Conservation (phyloP, 2,329 filamentous ascomycete genomes). For the Fusarium sp. region DNA sequence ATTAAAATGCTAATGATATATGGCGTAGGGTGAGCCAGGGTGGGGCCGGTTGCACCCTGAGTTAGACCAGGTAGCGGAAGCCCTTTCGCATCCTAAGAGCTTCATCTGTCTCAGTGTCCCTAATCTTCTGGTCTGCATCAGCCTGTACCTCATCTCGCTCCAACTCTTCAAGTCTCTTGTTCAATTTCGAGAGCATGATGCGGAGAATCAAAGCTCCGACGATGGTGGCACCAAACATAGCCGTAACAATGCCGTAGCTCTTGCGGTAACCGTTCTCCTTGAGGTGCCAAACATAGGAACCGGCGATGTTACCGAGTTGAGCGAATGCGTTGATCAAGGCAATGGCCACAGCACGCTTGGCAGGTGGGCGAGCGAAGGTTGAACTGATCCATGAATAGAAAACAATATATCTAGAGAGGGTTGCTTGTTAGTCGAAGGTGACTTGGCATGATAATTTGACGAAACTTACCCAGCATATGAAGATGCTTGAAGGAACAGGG, state of each 20-base stretch:
- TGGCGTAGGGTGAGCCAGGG: no score
- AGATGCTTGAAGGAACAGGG: constrained; percentile 72
- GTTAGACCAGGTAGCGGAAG: constrained; percentile 64
- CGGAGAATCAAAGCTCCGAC: constrained; percentile 66
- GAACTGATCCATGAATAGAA: constrained; percentile 73
- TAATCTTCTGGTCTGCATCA: constrained; percentile 57
- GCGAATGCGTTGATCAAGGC: constrained; percentile 73
- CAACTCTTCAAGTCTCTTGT: constrained; percentile 63
- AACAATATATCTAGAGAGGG: constrained; percentile 57
- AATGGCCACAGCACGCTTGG: constrained; percentile 74
- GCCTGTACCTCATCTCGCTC: constrained; percentile 56
- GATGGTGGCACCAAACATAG: constrained; percentile 75
- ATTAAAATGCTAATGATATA: no score
- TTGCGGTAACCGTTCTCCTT: constrained; percentile 73
- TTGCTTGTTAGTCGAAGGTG: no score
- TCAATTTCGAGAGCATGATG: constrained; percentile 62
- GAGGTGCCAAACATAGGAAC: constrained; percentile 75
- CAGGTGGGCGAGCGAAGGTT: constrained; percentile 71
- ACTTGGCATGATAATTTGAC: no score
- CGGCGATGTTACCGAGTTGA: constrained; percentile 72
- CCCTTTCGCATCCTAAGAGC: constrained; percentile 62
- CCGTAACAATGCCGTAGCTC: constrained; percentile 75
- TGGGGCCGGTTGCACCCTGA: no score
- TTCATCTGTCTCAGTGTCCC: constrained; percentile 60
- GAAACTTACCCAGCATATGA: constrained; percentile 68